Percentiles rank a stretch among this genome's conserved stretches.
phyloP scores from a whole-genome alignment of 2,329 filamentous ascomycete genomes.

The Aspergillus sp. region DNA sequence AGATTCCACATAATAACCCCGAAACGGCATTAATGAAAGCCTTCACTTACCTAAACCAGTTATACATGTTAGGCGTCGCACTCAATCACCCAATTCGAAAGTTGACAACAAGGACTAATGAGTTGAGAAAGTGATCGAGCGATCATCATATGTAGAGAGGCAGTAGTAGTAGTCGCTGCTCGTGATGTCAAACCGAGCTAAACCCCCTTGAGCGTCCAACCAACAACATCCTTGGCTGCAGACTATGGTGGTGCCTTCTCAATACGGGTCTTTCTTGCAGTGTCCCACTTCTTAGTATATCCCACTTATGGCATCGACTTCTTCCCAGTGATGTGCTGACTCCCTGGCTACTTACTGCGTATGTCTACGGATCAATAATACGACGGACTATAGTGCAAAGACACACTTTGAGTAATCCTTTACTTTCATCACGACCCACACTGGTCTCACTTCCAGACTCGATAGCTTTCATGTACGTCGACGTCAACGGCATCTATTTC shows the following conservation, averaged over 20 bases:
- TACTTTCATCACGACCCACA: background rate
- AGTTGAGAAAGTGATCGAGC: background rate
- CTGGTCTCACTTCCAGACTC: background rate
- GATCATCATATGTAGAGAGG: background rate
- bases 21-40: background rate
- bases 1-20: background rate
- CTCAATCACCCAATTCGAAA: background rate
- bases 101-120: background rate
- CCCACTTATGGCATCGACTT: background rate
- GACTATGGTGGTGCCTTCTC: background rate
- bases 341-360: background rate
- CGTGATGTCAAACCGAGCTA: background rate
- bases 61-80: background rate
- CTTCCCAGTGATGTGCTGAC: background rate
- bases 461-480: background rate
- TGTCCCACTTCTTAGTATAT: background rate
- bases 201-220: constrained; percentile 1
- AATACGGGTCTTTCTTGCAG: background rate
- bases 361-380: background rate
- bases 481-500: background rate
- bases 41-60: background rate
- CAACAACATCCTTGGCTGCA: background rate
- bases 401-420: background rate
- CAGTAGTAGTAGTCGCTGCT: background rate
- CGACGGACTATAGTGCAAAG: background rate